Base-by-base conservation (phyloP, 2,329 filamentous ascomycete genomes). In the Talaromyces funiculosus region DNA sequence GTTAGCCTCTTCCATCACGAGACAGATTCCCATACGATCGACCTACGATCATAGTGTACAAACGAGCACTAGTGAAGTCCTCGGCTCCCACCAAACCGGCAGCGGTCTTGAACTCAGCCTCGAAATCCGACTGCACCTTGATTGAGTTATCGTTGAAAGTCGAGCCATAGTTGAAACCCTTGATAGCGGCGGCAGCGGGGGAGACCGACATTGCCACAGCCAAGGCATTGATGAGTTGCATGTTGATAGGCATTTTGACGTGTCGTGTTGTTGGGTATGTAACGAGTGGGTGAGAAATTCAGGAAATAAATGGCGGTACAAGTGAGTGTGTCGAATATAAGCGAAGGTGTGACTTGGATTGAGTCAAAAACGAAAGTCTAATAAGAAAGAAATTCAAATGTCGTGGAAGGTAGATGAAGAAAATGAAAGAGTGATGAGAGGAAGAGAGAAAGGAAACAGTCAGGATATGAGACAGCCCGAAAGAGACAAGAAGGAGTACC, bases 11-110 rank as follows among this genome's bases (percentile, higher is more conserved):
- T 18, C 20, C 38, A 12, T 18, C 10, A 42, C n/a, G n/a, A n/a
- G n/a, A 43, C 22, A 7, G 2, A 14, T 9, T 6, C 14, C 10
- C 5, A 33, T 16, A 12, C 6, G 29, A 7, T 18, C 16, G 64
- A n/a, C 67, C 35, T 60, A 69, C 80, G 71, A 87, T 84, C 78
- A 84, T 86, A 71, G 87, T 89, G 80, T 90, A 81, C 29, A 82
- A 71, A 60, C 80, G 76, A 55, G 78, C 80, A 60, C 78, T 78
- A 53, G 74, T 77, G 71, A 81, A 81, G 51, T 67, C 72, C 20
- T 66, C 66, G 59, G 73, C 71, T 31, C 75, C 74, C 1, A 72
- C 69, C 1, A 81, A 71, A 57, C 70, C 72, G 67, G 77, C 76
- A 37, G 78, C 79, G 38, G 75, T 74, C 57, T 73, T 70, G 72